phyloP scores from a whole-genome alignment of 805 yeast genomes.

The Saturnispora dispora region DNA sequence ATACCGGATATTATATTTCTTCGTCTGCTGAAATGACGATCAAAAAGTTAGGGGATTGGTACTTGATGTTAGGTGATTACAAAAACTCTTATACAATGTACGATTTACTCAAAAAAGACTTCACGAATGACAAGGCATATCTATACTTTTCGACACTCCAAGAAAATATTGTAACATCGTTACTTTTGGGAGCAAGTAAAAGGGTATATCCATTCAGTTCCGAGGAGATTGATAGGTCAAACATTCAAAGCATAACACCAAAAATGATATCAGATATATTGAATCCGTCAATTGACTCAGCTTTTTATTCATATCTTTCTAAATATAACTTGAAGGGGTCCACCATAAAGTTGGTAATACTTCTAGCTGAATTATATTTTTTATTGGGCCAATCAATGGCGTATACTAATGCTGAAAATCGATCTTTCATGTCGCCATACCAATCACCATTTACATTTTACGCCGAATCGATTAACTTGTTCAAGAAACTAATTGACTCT shows the following conservation, averaged over 20 bases:
- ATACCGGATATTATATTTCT: conserved; percentile 50
- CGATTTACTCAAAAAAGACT: conserved; percentile 73
- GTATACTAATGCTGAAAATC: not conserved
- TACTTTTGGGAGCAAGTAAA: conserved; percentile 48
- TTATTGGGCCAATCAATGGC: conserved; percentile 30
- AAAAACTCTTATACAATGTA: conserved; percentile 75
- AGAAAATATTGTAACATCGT: conserved; percentile 74
- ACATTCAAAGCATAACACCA: conserved; percentile 22
- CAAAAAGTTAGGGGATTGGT: conserved; percentile 85
- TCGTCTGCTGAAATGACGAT: conserved; percentile 62
- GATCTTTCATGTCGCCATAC: not conserved
- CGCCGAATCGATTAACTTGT: conserved; percentile 36
- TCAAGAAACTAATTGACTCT: conserved; percentile 36
- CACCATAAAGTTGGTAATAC: conserved; percentile 56
- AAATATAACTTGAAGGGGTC: conserved; percentile 61
- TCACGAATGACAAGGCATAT: conserved; percentile 72
- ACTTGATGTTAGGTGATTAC: conserved; percentile 84
- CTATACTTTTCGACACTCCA: conserved; percentile 72
- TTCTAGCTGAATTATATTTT: conserved; percentile 63
- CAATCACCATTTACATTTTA: conserved; percentile 32
- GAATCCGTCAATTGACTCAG: conserved; percentile 58
- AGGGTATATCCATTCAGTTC: conserved; percentile 35
- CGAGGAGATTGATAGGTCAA: conserved; percentile 17
- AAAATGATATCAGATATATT: conserved; percentile 46
- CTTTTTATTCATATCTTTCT: conserved; percentile 66